Percentiles rank a stretch among this genome's conserved stretches.
phyloP scores from a whole-genome alignment of 2,329 filamentous ascomycete species.

The Stemphylium beticola region DNA sequence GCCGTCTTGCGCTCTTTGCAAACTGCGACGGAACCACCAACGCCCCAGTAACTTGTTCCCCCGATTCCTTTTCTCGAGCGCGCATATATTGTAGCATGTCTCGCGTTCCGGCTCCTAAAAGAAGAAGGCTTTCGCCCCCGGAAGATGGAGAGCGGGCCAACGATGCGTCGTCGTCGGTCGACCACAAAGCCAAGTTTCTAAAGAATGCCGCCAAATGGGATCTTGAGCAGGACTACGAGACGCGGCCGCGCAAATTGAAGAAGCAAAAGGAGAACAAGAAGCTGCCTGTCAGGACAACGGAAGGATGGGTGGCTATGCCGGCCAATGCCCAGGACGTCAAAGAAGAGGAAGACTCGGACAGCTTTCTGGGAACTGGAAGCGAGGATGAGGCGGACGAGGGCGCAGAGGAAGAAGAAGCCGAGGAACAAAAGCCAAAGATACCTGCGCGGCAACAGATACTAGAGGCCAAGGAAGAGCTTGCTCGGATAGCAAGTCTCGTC shows the following conservation, averaged over 20 bases:
- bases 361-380: conserved; percentile 66
- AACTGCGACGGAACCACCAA: not conserved
- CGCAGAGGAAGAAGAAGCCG: conserved; percentile 46
- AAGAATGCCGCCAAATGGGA: conserved; percentile 83
- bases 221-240: conserved; percentile 90
- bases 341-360: conserved; percentile 63
- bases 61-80: not conserved
- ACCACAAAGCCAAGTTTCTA: conserved; percentile 64
- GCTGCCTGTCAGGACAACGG: conserved; percentile 84
- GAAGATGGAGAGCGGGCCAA: conserved; percentile 29
- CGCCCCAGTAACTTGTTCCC: not conserved
- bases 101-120: conserved; percentile 44
- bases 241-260: conserved; percentile 73
- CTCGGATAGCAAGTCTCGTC: conserved; percentile 77
- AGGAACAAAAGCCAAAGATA: conserved; percentile 66
- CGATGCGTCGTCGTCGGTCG: conserved; percentile 20
- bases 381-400: conserved; percentile 60
- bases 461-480: conserved; percentile 89
- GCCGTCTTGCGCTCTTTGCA: conserved; percentile 3
- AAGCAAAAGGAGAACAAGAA: conserved; percentile 75
- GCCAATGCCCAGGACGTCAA: conserved; percentile 52
- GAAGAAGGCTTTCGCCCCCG: conserved; percentile 47
- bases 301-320: conserved; percentile 73
- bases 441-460: conserved; percentile 80
- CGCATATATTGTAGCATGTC: conserved; percentile 33